Evolutionary conservation across 108 stramenopile genomes (phyloP).

Genomic region (Nannochloropsis oceanica): DNA sequence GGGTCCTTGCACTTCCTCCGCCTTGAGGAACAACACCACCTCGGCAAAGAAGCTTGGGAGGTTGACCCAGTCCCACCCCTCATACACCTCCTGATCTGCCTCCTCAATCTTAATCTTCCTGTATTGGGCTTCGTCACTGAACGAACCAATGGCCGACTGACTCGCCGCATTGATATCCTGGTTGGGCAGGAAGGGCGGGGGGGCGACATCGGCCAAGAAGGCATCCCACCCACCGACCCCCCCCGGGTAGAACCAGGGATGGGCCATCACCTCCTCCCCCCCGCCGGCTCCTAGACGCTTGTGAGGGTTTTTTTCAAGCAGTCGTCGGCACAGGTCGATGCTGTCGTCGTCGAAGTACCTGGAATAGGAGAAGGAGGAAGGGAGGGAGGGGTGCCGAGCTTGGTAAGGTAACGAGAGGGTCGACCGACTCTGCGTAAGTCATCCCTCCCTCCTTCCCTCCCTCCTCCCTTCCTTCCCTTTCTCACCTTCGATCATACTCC

Average conservation of each 20-base stretch:
- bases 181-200: constrained; percentile 66
- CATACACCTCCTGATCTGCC: constrained; percentile 24
- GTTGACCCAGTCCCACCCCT: constrained; percentile 23
- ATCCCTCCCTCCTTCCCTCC: constrained; percentile 29
- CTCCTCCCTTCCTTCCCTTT: not conserved
- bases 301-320: constrained; percentile 62
- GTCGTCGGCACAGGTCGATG: constrained; percentile 54
- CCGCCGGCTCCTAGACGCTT: constrained; percentile 61
- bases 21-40: not conserved
- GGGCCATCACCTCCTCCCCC: constrained; percentile 74
- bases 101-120: not conserved
- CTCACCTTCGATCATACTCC: constrained; percentile 1
- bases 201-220: constrained; percentile 49
- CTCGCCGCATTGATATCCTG: constrained; percentile 72
- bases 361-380: not conserved
- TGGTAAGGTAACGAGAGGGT: not conserved
- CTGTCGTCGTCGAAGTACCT: constrained; percentile 50
- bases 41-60: not conserved
- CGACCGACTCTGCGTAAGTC: not conserved
- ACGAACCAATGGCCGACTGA: constrained; percentile 27
- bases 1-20: not conserved
- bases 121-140: not conserved
- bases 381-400: not conserved
- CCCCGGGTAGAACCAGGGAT: constrained; percentile 57
- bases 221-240: constrained; percentile 59